These are phyloP conservation scores for Jacaranda copaia DNA, from an alignment of 257 asterid species.

Conservation along the genomic window DNA sequence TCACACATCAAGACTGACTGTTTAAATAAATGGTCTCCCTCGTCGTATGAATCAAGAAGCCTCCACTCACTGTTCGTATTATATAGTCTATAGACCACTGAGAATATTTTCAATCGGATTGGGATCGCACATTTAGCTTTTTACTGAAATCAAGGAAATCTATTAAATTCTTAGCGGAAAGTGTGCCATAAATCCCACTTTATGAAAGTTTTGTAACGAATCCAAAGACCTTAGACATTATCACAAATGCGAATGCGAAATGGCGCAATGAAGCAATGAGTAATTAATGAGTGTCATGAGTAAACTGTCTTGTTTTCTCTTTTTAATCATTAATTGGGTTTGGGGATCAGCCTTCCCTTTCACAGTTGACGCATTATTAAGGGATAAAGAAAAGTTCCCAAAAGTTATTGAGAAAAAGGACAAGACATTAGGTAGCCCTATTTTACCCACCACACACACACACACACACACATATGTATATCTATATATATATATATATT, in stretches of 20 bases:
- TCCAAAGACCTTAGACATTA: not conserved
- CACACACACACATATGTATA: too few species aligned
- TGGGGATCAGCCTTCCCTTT: conserved; percentile 4
- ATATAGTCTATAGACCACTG: too few species aligned
- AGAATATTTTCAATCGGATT: too few species aligned
- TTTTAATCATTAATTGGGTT: not conserved
- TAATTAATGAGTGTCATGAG: not conserved
- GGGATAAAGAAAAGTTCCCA: conserved; percentile 3
- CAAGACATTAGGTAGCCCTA: conserved; percentile 27
- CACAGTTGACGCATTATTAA: conserved; percentile 1
- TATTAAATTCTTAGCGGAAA: too few species aligned
- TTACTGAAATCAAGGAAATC: too few species aligned
- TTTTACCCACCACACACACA: conserved; percentile 21
- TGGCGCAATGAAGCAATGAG: not conserved
- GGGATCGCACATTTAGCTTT: too few species aligned
- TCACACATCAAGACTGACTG: too few species aligned
- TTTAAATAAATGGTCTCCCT: too few species aligned
- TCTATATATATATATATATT: too few species aligned
- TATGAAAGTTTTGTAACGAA: not conserved
- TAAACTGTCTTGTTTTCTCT: not conserved
- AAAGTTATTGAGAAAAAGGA: conserved; percentile 16
- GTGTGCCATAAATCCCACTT: conserved; percentile 1
- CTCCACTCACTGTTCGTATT: too few species aligned
- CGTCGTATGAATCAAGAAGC: too few species aligned
- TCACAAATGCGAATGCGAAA: not conserved